Evolutionary conservation across 495 filamentous ascomycete species (phyloP).

Genomic region (Penicillium canescens): DNA sequence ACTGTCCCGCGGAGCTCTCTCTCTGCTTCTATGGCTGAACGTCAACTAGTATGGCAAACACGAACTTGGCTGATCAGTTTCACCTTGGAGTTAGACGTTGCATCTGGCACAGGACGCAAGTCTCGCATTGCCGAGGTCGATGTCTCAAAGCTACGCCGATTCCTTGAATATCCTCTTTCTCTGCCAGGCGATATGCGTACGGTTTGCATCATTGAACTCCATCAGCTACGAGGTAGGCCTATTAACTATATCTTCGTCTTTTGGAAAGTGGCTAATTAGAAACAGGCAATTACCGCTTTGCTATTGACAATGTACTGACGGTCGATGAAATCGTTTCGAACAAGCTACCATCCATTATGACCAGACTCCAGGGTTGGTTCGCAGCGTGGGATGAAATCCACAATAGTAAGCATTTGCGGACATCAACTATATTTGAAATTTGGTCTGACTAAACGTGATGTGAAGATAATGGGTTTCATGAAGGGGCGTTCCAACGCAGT

Average conservation of each 20-base stretch:
- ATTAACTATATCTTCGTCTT: not conserved
- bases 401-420: slow-evolving; percentile 26
- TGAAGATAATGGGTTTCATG: slow-evolving; percentile 41
- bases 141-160: slow-evolving; percentile 37
- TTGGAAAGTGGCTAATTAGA: not conserved
- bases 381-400: slow-evolving; percentile 47
- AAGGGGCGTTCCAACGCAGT: slow-evolving; percentile 42
- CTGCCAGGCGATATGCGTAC: slow-evolving; percentile 45
- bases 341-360: slow-evolving; percentile 39
- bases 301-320: slow-evolving; percentile 33
- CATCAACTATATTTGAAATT: not conserved
- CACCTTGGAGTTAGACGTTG: slow-evolving; percentile 43
- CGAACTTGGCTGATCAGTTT: slow-evolving; percentile 45
- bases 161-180: slow-evolving; percentile 44
- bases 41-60: slow-evolving; percentile 43
- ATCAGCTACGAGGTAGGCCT: slow-evolving; percentile 38
- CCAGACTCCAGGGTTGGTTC: slow-evolving; percentile 41
- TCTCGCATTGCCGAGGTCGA: slow-evolving; percentile 44
- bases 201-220: slow-evolving; percentile 42
- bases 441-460: not conserved
- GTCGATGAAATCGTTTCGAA: slow-evolving; percentile 29
- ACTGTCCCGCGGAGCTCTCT: slow-evolving; percentile 39
- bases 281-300: slow-evolving; percentile 31
- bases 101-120: slow-evolving; percentile 44
- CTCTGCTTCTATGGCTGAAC: slow-evolving; percentile 41